Percentiles rank a stretch among this genome's conserved stretches.
Evolutionary conservation across 495 filamentous ascomycete genomes (phyloP).

Genomic region (Tetracladium marchalianum): DNA sequence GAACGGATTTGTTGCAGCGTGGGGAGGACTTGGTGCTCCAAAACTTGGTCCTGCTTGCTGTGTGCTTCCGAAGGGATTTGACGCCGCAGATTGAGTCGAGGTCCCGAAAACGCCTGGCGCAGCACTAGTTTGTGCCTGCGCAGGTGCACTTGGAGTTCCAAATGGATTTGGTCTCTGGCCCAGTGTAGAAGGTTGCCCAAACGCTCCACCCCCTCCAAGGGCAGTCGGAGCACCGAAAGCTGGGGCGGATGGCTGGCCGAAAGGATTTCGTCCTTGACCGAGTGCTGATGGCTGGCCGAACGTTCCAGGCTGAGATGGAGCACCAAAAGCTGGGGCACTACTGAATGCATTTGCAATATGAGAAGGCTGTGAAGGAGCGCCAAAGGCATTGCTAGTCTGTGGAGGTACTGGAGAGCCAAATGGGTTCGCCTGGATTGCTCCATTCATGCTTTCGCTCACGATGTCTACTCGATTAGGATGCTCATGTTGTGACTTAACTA

Average conservation of each 20-base stretch:
- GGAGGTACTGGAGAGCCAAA: background rate
- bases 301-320: constrained; percentile 1
- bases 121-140: background rate
- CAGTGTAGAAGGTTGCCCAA: constrained; percentile 11
- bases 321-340: background rate
- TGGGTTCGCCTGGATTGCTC: constrained; percentile 3
- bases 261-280: constrained; percentile 14
- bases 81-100: background rate
- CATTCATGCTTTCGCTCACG: constrained; percentile 27
- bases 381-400: constrained; percentile 6
- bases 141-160: background rate
- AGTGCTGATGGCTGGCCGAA: constrained; percentile 16
- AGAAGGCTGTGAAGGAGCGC: background rate
- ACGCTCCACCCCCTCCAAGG: constrained; percentile 2
- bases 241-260: constrained; percentile 2
- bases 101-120: constrained; percentile 5
- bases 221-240: constrained; percentile 8
- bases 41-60: background rate
- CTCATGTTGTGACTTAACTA: constrained; percentile 55
- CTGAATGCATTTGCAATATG: background rate
- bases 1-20: constrained; percentile 1
- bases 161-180: constrained; percentile 15
- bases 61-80: constrained; percentile 4
- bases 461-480: constrained; percentile 79
- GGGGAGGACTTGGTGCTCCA: constrained; percentile 1